phyloP scores from a whole-genome alignment of 768 basidiomycete species.

The Phallus indusiatus region DNA sequence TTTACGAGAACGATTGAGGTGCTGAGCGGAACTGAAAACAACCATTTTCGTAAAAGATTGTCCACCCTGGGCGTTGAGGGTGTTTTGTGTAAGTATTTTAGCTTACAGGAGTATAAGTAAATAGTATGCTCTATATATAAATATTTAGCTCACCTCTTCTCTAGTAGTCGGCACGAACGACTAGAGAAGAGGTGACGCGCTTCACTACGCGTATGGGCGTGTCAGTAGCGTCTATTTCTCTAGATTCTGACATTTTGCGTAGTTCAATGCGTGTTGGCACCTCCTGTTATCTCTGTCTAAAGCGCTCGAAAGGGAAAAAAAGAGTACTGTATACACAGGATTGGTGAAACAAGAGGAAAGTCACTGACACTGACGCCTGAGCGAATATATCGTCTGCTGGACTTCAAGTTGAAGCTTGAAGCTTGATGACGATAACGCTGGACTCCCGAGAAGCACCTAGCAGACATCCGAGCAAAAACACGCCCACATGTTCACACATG shows the following conservation, averaged over 20 bases:
- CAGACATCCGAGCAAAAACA: no score
- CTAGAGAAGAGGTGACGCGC: no score
- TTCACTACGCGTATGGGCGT: no score
- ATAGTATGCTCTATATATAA: no score
- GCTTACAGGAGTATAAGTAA: no score
- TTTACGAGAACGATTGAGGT: conserved; percentile 27
- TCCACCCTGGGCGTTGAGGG: conserved; percentile 7
- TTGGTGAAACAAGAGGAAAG: conserved; percentile 61
- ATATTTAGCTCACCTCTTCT: no score
- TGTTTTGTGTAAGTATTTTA: no score
- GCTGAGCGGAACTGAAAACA: background rate
- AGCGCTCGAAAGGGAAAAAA: background rate
- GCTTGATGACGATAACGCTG: conserved; percentile 74
- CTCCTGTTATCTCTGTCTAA: conserved; percentile 15
- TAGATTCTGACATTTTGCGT: conserved; percentile 25
- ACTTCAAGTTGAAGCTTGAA: no score
- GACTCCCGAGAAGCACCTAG: conserved; percentile 79
- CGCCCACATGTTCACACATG: no score
- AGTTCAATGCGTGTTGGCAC: conserved; percentile 73
- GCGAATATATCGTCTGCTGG: conserved; percentile 53
- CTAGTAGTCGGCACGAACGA: no score
- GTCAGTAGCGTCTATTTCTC: no score
- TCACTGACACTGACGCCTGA: conserved; percentile 75
- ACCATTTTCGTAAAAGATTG: background rate
- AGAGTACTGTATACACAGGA: conserved; percentile 42